phyloP scores from a whole-genome alignment of 2,329 filamentous ascomycete genomes.

The Drechslerella dactyloides region DNA sequence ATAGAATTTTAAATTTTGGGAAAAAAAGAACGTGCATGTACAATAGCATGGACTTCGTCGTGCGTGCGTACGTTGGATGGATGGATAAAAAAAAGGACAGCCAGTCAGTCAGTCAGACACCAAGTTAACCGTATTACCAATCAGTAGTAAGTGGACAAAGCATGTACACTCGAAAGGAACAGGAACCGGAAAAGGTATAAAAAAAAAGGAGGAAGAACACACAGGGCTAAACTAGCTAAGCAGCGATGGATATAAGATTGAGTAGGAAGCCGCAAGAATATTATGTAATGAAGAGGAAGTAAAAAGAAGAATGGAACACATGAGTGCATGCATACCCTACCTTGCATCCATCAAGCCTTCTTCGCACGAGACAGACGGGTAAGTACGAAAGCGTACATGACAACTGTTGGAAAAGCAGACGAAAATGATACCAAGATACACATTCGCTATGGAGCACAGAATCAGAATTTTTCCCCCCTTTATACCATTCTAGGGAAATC shows the following conservation, averaged over 20 bases:
- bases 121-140: slow-evolving; percentile 16
- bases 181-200: slow-evolving; percentile 22
- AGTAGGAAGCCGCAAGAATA: slow-evolving; percentile 25
- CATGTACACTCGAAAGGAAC: slow-evolving; percentile 51
- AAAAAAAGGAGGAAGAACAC: slow-evolving; percentile 11
- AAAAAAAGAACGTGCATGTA: slow-evolving; percentile 38
- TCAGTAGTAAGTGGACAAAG: slow-evolving; percentile 36
- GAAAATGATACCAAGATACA: slow-evolving; percentile 17
- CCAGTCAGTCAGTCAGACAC: not conserved
- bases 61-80: slow-evolving; percentile 32
- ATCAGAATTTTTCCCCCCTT: slow-evolving; percentile 31
- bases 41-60: slow-evolving; percentile 46
- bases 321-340: slow-evolving; percentile 22
- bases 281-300: slow-evolving; percentile 47
- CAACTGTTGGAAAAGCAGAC: not conserved
- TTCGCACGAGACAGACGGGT: slow-evolving; percentile 19
- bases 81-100: slow-evolving; percentile 20
- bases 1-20: slow-evolving; percentile 7
- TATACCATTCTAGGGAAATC: slow-evolving; percentile 40
- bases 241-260: slow-evolving; percentile 20
- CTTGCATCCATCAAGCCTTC: slow-evolving; percentile 12
- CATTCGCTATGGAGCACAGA: slow-evolving; percentile 43
- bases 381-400: slow-evolving; percentile 31
- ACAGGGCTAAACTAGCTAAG: slow-evolving; percentile 24
- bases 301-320: slow-evolving; percentile 12